Base-by-base conservation (phyloP, 2,329 filamentous ascomycete genomes). In the Paraphoma chrysanthemicola region DNA sequence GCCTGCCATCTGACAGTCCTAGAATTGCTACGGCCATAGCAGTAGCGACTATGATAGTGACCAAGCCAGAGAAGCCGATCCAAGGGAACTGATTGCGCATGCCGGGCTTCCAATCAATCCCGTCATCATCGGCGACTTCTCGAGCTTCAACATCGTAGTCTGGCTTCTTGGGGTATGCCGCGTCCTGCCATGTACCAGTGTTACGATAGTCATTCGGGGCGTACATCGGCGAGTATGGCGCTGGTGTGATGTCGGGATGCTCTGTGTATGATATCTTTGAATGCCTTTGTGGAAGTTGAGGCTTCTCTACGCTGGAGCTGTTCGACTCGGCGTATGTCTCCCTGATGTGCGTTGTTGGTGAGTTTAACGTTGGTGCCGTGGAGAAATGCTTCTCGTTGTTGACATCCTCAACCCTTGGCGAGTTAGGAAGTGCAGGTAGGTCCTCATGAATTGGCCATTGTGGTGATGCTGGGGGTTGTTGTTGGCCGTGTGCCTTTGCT, bases 91-190 rank as follows among this genome's bases (percentile, higher is more conserved):
- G 64, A n/a, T 63, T 44, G 30, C 57, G 58, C 47, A 63, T 66
- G 9, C 67, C 64, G 8, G 67, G 63, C 17, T 59, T 59, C 67
- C 64, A 69, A 41, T 69, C 64, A 36, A 69, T 68, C 10, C 64
- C 64, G 36, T 64, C 60, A 17, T 65, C 50, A 16, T 29, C 11
- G 7, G 59, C 44, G 28, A 61, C 30, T 48, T 66, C 60, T 9
- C 43, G 18, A 16, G 51, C 43, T 18, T 48, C 53, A 23, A 46
- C 50, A 47, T 44, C 33, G 33, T 54, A 23, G n/a, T 33, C 41
- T 8, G 9, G 30, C 48, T 52, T 54, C 11, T 51, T 44, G n/a
- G 29, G 39, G 16, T 39, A 48, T 9, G 49, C 41, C 10, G 49
- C n/a, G 23, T 52, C 43, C n/a, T 29, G 36, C 49, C 49, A 52